Evolutionary conservation across 495 filamentous ascomycete genomes (phyloP).

Genomic region (Aspergillus indologenus): DNA sequence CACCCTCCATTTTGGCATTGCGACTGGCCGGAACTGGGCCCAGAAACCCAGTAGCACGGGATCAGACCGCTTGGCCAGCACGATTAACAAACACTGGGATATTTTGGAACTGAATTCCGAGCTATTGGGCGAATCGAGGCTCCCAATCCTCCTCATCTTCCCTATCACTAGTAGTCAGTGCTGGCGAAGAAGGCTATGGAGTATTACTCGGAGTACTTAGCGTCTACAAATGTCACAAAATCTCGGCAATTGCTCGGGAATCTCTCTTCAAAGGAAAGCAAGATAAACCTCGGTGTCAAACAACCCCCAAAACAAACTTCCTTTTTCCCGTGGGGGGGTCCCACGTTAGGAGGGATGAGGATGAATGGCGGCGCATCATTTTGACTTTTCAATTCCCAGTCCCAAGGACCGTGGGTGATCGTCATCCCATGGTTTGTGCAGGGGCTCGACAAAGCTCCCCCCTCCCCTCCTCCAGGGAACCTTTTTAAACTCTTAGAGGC

Average conservation of each 20-base stretch:
- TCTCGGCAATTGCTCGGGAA: not conserved
- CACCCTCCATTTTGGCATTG: too few species aligned
- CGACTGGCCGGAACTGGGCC: not conserved
- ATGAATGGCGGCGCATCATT: too few species aligned
- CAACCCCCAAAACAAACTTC: not conserved
- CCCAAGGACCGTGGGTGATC: conserved; percentile 10
- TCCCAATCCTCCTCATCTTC: not conserved
- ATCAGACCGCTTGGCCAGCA: not conserved
- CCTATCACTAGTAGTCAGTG: too few species aligned
- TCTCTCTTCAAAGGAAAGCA: not conserved
- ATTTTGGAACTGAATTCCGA: not conserved
- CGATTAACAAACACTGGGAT: not conserved
- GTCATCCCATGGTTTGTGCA: conserved; percentile 13
- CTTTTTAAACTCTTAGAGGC: not conserved
- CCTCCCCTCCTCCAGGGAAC: too few species aligned
- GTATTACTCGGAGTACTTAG: too few species aligned
- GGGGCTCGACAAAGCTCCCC: not conserved
- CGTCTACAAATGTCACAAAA: not conserved
- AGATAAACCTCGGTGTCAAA: not conserved
- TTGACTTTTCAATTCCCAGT: not conserved
- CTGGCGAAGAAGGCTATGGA: too few species aligned
- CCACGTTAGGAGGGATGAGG: not conserved
- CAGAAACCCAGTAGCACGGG: not conserved
- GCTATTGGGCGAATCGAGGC: too few species aligned
- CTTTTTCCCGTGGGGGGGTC: conserved; percentile 6